Percentiles rank a stretch among this genome's conserved stretches.
Conservation (phyloP, 345 rosid species). For the Bruguiera sexangula region DNA sequence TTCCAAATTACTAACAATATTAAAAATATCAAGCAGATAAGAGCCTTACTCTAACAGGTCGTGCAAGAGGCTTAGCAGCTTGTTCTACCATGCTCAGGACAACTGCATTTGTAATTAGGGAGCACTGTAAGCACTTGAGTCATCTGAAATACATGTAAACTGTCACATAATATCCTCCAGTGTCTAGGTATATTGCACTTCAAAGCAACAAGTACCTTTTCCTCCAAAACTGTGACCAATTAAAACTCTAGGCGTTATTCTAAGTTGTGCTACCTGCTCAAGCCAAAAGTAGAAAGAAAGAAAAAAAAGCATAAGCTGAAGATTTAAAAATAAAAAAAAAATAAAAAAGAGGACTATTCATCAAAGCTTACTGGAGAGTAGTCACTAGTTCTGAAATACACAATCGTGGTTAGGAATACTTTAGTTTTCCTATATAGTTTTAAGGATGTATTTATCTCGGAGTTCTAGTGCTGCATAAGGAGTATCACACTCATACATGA, state of each 20-base stretch:
- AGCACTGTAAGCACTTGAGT: slow-evolving; percentile 23
- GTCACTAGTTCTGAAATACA: no score
- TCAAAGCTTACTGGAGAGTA: no score
- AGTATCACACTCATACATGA: slow-evolving; percentile 8
- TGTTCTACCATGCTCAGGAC: slow-evolving; percentile 95
- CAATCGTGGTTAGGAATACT: no score
- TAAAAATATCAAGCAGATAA: slow-evolving; percentile 3
- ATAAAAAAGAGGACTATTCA: neutral
- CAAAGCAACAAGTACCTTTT: slow-evolving; percentile 51
- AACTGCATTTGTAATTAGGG: slow-evolving; percentile 48
- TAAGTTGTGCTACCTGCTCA: slow-evolving; percentile 66
- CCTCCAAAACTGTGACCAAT: slow-evolving; percentile 99
- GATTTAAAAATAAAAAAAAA: neutral
- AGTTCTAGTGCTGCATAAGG: no score
- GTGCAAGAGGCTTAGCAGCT: slow-evolving; percentile 96
- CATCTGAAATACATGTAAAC: slow-evolving; percentile 16
- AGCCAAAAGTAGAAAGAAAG: slow-evolving; percentile 11
- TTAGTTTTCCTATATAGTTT: no score
- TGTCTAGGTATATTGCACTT: neutral
- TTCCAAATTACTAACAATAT: slow-evolving; percentile 8
- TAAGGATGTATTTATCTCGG: no score
- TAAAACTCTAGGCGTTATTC: slow-evolving; percentile 75
- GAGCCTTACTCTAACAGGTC: slow-evolving; percentile 72
- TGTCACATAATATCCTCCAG: neutral
- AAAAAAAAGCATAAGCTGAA: neutral